Evolutionary conservation across 805 yeast species (phyloP), one percentile per base, ranked within the genome.

Genomic region (Starmerella bombi): DNA sequence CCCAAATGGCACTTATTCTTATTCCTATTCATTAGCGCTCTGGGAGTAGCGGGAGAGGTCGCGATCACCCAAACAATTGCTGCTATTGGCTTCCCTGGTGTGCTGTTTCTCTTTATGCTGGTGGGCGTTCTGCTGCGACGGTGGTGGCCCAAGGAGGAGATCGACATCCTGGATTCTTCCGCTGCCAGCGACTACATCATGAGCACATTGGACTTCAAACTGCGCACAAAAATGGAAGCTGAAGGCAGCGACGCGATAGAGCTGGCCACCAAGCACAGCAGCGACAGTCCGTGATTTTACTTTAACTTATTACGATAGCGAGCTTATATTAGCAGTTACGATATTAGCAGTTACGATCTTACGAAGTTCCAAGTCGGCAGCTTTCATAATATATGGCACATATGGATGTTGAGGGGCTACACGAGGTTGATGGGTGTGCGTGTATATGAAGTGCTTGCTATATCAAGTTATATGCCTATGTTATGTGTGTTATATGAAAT

Each of bases 11-110:
- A 59, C 48, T 62, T 83, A 16, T 58, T 70, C 25, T 42, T 74
- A 1, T 88, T 77, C 52, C 58, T 80, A 0, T 38, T 56, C 1
- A 61, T 83, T 16, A 76, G 82, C 43, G 56, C 80, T 3, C 50
- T 75, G 17, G 91, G 91, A 0, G 78, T 78, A 38, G 79, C 71
- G 1, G 80, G 74, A 0, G 97, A 93, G 56, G 79, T 84, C 49
- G 91, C 76, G 0, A 84, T 88, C 25, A 80, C 93, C 0, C 72
- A 77, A 55, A 83, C 95, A 0, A 74, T 68, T 44, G 97, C 91
- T 0, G 96, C 97, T 0, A 83, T 88, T 25, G 97, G 94, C 2
- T 88, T 91, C 55, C 97, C 98, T 0, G 79, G 84, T 3, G 82
- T 91, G 0, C 61, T 88, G 37, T 59, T 88, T 53, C 43, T 67